Base-by-base conservation (phyloP, 2,329 filamentous ascomycete genomes). In the Nemania sp. region DNA sequence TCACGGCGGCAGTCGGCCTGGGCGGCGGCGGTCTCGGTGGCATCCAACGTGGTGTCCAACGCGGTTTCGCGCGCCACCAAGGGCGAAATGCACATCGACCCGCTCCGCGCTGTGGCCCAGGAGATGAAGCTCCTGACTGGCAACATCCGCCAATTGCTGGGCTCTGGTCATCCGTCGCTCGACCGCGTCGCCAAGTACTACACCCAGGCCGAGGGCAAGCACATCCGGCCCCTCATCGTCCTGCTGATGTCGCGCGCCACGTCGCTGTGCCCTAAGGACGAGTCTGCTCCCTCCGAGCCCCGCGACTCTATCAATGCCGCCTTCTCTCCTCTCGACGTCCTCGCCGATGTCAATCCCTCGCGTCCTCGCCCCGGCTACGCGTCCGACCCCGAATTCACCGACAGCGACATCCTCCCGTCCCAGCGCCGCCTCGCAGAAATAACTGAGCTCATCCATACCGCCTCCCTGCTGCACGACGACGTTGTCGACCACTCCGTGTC, bases 171-270 rank as follows among this genome's bases (percentile, higher is more conserved):
- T 69, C 94, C 94, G 0, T 91, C 92, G 40, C 82, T 99, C 56
- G 94, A 97, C 69, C 92, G 90, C 36, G 93, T 92, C 23, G 91
- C 94, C 47, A 99, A 99, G 75, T 99, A 99, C 79, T 99, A 99
- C 73, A 96, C 94, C 19, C 89, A 93, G 67, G 90, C 90, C 55
- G 91, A 97, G 78, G 94, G 94, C 59, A 99, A 99, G 77, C 94
- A 97, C 73, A 87, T 99, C 64, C 87, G 94, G 62, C 94, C 94
- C 24, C 83, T 97, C 72, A 88, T 99, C 57, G 92, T 99, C 24
- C 83, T 99, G 58, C 85, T 99, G 66, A 97, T 99, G 93, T 93
- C 92, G 58, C 84, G 92, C 69, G 94, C 94, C 5, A 97, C 93
- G 1, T 84, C 91, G n/a, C 76, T 91, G 49, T 79, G 89, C 79